Conservation (phyloP, 1,139 yeast species). For the Debaryomycetaceae sp. region DNA sequence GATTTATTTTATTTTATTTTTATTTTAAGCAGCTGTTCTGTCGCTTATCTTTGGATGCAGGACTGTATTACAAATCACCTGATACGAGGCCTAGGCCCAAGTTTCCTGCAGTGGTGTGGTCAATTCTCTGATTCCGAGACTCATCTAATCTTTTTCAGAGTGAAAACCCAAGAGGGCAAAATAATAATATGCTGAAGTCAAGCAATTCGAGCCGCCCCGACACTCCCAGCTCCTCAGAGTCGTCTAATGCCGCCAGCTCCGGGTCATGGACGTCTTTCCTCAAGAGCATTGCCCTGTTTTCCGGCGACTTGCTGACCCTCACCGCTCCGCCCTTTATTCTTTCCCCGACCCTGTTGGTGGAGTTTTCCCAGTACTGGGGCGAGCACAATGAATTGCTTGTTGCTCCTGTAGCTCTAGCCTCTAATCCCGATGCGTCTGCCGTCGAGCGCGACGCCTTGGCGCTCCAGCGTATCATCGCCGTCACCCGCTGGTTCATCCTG, state of each 20-base stretch:
- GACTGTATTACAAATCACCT: too few relatives aligned
- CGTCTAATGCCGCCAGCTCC: slow-evolving; percentile 26
- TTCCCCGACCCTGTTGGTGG: slow-evolving; percentile 80
- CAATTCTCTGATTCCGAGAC: too few relatives aligned
- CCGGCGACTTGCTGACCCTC: slow-evolving; percentile 85
- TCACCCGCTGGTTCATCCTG: slow-evolving; percentile 82
- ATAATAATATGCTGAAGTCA: too few relatives aligned
- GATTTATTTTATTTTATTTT: too few relatives aligned
- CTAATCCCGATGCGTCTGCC: slow-evolving; percentile 15
- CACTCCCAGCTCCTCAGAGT: too few relatives aligned
- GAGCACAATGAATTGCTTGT: slow-evolving; percentile 79
- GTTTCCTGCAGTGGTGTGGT: too few relatives aligned
- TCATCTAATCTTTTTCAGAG: too few relatives aligned
- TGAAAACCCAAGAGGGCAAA: too few relatives aligned
- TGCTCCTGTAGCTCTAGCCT: slow-evolving; percentile 37
- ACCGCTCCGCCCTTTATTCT: slow-evolving; percentile 98
- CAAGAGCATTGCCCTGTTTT: slow-evolving; percentile 84
- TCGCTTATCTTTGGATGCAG: too few relatives aligned
- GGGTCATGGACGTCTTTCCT: slow-evolving; percentile 78
- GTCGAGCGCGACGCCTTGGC: slow-evolving; percentile 40
- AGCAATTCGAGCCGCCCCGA: too few relatives aligned
- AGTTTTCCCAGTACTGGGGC: slow-evolving; percentile 89
- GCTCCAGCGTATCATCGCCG: slow-evolving; percentile 60
- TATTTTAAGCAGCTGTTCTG: too few relatives aligned
- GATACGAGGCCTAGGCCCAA: too few relatives aligned